phyloP scores from a whole-genome alignment of 352 stramenopile species.

The Phytophthora hybrid region DNA sequence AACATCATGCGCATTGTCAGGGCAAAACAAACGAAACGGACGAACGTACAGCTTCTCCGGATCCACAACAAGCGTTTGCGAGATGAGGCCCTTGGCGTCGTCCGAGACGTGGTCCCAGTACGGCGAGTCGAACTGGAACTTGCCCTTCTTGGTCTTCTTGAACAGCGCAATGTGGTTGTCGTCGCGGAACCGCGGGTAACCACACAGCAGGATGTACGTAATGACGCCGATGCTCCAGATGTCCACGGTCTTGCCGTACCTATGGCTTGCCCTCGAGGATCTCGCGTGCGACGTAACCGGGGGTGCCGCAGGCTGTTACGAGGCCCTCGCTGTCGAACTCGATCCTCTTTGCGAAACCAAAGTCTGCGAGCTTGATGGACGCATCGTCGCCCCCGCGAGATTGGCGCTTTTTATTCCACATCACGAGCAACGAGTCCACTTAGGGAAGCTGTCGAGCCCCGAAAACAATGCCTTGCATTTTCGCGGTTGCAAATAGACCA shows the following conservation, averaged over 20 bases:
- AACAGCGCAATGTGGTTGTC: conserved; percentile 96
- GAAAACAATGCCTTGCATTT: too few relatives aligned
- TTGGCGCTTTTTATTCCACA: conserved; percentile 57
- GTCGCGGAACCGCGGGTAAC: conserved; percentile 91
- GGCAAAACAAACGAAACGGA: not conserved
- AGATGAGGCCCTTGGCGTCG: conserved; percentile 95
- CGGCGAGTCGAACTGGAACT: conserved; percentile 96
- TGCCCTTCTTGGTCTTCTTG: conserved; percentile 94
- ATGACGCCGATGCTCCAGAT: conserved; percentile 94
- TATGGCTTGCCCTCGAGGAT: conserved; percentile 79
- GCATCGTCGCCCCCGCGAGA: conserved; percentile 79
- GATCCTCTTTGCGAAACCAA: too few relatives aligned
- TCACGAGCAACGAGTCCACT: conserved; percentile 57
- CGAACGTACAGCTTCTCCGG: conserved; percentile 76
- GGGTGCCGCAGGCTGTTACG: conserved; percentile 82
- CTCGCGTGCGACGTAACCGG: conserved; percentile 85
- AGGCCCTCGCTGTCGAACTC: too few relatives aligned
- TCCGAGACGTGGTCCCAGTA: conserved; percentile 96
- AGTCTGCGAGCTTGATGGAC: conserved; percentile 89
- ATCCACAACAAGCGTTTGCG: conserved; percentile 91
- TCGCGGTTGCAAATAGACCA: too few relatives aligned
- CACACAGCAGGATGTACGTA: conserved; percentile 88
- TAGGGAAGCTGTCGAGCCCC: too few relatives aligned
- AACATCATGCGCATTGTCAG: not conserved
- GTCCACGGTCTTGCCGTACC: conserved; percentile 88